These are phyloP conservation scores for Solanum chiquidenum DNA, from an alignment of 257 asterid species.

Conservation along the genomic window DNA sequence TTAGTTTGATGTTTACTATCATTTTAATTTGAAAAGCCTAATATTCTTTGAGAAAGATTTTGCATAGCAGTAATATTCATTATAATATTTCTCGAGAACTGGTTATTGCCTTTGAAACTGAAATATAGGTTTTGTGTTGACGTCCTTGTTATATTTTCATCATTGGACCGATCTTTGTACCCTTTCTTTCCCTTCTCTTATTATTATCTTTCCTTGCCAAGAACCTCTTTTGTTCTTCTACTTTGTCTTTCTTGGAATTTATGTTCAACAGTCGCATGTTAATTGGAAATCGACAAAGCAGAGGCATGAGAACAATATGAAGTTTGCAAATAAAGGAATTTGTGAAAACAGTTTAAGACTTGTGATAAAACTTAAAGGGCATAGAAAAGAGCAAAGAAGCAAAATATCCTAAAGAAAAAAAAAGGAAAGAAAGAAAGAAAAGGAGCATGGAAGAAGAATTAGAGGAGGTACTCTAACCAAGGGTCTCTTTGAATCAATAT, in stretches of 20 bases:
- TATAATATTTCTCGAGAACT: background rate
- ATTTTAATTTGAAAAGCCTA: background rate
- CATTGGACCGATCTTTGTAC: background rate
- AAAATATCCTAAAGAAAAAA: background rate
- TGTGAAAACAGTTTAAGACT: background rate
- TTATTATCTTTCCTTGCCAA: background rate
- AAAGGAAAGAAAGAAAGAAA: background rate
- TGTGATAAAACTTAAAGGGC: background rate
- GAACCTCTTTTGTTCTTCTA: background rate
- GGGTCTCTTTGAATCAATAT: background rate
- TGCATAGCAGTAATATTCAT: background rate
- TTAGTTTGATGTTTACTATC: background rate
- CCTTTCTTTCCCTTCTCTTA: background rate
- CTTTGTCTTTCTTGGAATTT: background rate
- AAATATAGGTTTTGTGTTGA: background rate
- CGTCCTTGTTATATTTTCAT: background rate
- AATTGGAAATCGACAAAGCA: background rate
- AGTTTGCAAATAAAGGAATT: background rate
- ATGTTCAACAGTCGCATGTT: background rate
- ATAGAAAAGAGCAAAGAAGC: background rate
- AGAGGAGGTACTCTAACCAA: background rate
- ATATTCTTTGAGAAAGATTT: background rate
- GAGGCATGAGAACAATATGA: background rate
- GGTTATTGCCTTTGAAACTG: background rate
- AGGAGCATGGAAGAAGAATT: background rate